Conservation (phyloP, 768 basidiomycete genomes). For the Russula sp. region DNA sequence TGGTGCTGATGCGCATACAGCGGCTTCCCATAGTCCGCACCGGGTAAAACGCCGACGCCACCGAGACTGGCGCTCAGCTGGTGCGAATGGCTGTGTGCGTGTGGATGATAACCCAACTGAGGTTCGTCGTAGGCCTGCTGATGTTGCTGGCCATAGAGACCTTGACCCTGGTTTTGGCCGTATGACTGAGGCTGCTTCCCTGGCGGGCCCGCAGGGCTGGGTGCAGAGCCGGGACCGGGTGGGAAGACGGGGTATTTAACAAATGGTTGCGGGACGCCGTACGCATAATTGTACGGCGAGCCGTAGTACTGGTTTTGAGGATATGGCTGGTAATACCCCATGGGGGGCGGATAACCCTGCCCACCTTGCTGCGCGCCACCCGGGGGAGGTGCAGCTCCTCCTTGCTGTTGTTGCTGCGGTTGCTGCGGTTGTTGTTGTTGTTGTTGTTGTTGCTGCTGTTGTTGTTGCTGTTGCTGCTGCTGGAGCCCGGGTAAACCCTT, state of each 20-base stretch:
- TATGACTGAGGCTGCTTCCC: conserved; percentile 42
- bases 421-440: conserved; percentile 39
- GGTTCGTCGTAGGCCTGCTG: conserved; percentile 44
- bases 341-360: conserved; percentile 55
- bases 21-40: conserved; percentile 37
- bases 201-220: conserved; percentile 61
- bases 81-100: conserved; percentile 38
- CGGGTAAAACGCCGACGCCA: conserved; percentile 22
- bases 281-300: conserved; percentile 54
- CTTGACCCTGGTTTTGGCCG: conserved; percentile 53
- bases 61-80: conserved; percentile 32
- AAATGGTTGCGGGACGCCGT: conserved; percentile 56
- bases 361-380: conserved; percentile 56
- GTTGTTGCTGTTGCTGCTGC: conserved; percentile 43
- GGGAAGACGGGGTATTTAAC: conserved; percentile 73
- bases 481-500: conserved; percentile 60
- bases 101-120: conserved; percentile 48
- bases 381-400: conserved; percentile 48
- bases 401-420: conserved; percentile 38
- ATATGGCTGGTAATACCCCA: conserved; percentile 56
- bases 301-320: conserved; percentile 75
- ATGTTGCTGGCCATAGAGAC: conserved; percentile 61
- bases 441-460: conserved; percentile 46
- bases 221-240: conserved; percentile 57
- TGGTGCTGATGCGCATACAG: conserved; percentile 50